Evolutionary conservation across 345 rosid genomes (phyloP), one percentile per base, ranked within the genome.

Genomic region (Streptanthus diversifolius): DNA sequence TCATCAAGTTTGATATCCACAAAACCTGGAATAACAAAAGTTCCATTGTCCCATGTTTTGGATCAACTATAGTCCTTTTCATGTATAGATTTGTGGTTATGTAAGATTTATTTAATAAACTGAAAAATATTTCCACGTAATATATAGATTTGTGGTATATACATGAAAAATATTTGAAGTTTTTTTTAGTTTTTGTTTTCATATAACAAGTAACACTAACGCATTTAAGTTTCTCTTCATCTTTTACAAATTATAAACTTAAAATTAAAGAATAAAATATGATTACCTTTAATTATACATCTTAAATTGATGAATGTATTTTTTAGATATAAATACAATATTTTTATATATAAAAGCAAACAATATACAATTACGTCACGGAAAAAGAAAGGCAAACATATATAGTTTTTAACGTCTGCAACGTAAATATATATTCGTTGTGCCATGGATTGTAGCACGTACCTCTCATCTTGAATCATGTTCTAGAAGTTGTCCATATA

Each of bases 401-500:
- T 8, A n/a, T n/a, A n/a, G 10, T 5, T 24, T 39, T 39, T 7
- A 40, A 54, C 29, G 12, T 37, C 24, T 32, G 24, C 35, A 14
- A 33, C 40, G 27, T 56, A 27, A n/a, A 35, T 33, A 45, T 70
- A 57, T 3, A 58, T 47, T 58, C 29, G 5, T 35, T n/a, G 37
- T 32, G 44, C 9, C 44, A 33, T 41, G 30, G 13, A 63, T 63
- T 72, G 59, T 37, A 60, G 53, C 51, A 14, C 43, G 53, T 62
- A 14, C 43, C 53, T 63, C 59, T 32, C 19, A 25, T 14, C 29
- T 73, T 73, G 32, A 33, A 27, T 36, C 41, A 74, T 27, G 49
- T 58, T 74, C 78, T 58, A 67, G 68, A 74, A 66, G 68, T 49
- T 67, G 44, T 21, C 13, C 15, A 64, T 15, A 32, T 43, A 63